Evolutionary conservation across 768 basidiomycete genomes (phyloP).

Genomic region (Suillus brevipes): DNA sequence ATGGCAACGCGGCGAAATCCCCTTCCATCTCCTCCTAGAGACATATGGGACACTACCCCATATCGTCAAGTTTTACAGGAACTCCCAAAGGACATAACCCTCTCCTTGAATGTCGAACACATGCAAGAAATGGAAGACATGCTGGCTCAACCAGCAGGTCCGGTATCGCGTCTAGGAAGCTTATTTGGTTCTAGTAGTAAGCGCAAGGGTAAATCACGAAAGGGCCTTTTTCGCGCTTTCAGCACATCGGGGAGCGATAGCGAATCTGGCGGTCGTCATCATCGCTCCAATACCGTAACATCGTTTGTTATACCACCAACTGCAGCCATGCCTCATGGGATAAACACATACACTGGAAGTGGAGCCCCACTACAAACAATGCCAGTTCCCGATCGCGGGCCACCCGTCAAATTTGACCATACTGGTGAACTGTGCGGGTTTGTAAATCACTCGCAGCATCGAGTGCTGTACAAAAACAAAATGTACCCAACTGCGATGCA

Average conservation of each 20-base stretch:
- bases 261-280: slow-evolving; percentile 17
- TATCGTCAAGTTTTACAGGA: slow-evolving; percentile 52
- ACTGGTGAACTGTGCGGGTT: slow-evolving; percentile 46
- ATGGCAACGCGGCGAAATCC: slow-evolving; percentile 43
- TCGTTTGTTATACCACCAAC: slow-evolving; percentile 25
- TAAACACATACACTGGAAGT: slow-evolving; percentile 12
- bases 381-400: slow-evolving; percentile 20
- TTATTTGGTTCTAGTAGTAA: slow-evolving; percentile 34
- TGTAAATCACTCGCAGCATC: slow-evolving; percentile 66
- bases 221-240: slow-evolving; percentile 49
- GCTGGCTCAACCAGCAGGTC: slow-evolving; percentile 20
- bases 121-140: slow-evolving; percentile 12
- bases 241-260: slow-evolving; percentile 28
- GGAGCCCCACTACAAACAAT: slow-evolving; percentile 12
- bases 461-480: slow-evolving; percentile 53
- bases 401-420: slow-evolving; percentile 44
- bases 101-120: slow-evolving; percentile 16
- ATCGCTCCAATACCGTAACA: slow-evolving; percentile 23
- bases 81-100: slow-evolving; percentile 45
- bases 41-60: slow-evolving; percentile 58
- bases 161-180: slow-evolving; percentile 19
- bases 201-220: slow-evolving; percentile 34
- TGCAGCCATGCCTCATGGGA: slow-evolving; percentile 4
- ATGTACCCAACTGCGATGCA: slow-evolving; percentile 72
- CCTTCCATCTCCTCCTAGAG: slow-evolving; percentile 60